Conservation (phyloP, 331 rosid genomes). For the Saraca asoca region DNA sequence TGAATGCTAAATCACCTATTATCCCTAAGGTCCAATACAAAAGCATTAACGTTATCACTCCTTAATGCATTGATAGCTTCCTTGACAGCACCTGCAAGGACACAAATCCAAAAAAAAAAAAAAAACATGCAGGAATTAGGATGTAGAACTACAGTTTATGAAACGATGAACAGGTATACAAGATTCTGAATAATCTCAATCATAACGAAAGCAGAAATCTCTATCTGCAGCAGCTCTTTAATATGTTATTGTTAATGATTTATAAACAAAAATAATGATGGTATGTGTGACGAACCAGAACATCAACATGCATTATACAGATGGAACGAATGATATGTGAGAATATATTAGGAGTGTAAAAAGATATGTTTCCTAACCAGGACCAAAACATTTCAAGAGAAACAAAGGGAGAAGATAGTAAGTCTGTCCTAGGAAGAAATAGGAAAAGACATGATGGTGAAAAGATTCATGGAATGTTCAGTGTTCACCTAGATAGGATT, state of each 20-base stretch:
- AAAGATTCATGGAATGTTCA: neutral
- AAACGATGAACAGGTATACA: conserved; percentile 1
- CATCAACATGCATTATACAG: neutral
- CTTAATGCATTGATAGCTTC: conserved; percentile 81
- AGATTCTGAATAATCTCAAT: conserved; percentile 18
- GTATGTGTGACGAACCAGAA: neutral
- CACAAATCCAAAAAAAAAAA: conserved; percentile 25
- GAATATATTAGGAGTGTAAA: neutral
- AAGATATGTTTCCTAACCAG: neutral
- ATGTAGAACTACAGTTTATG: neutral
- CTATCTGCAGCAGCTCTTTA: neutral
- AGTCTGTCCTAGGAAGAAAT: neutral
- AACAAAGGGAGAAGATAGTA: conserved; percentile 7
- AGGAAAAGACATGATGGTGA: neutral
- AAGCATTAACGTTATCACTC: conserved; percentile 77
- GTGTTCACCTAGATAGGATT: neutral
- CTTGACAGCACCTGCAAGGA: conserved; percentile 78
- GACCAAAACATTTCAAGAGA: neutral
- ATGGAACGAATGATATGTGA: conserved; percentile 11
- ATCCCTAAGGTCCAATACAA: conserved; percentile 97
- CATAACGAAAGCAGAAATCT: conserved; percentile 3
- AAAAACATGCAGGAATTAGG: conserved; percentile 25
- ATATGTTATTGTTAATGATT: conserved; percentile 7
- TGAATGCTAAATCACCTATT: conserved; percentile 66
- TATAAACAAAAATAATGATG: neutral